A percentile compares a stretch with the other conserved stretches of the same genome.
phyloP scores from a whole-genome alignment of 208 protist genomes.

The Angomonas ambiguus region DNA sequence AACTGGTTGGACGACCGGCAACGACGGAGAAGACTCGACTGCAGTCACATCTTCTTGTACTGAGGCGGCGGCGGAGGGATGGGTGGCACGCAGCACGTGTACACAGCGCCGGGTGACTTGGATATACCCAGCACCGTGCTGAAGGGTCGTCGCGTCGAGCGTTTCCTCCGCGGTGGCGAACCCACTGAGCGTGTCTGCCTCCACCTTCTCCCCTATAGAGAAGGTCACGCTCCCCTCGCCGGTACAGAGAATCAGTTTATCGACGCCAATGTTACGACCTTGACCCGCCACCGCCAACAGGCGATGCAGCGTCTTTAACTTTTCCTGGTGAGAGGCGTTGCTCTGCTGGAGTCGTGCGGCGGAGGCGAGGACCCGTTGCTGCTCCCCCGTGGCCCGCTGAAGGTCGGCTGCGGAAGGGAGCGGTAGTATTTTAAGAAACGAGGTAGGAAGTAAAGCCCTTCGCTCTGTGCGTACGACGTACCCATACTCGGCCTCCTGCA shows the following conservation, averaged over 20 bases:
- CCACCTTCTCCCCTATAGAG: constrained; percentile 40
- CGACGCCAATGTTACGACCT: constrained; percentile 11
- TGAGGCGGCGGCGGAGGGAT: neutral
- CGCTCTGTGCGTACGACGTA: constrained; percentile 33
- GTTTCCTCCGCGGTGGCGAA: constrained; percentile 72
- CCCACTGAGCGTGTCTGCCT: constrained; percentile 44
- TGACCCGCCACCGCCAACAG: constrained; percentile 7
- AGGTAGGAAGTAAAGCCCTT: constrained; percentile 23
- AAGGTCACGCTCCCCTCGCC: constrained; percentile 54
- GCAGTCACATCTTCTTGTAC: neutral
- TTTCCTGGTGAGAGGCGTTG: neutral
- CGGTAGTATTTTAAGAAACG: constrained; percentile 22
- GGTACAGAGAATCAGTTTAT: constrained; percentile 62
- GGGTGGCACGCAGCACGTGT: neutral
- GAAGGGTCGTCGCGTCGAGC: constrained; percentile 60
- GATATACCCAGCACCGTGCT: constrained; percentile 63
- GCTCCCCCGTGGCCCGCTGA: constrained; percentile 23
- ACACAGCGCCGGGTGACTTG: constrained; percentile 48
- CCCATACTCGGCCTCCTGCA: constrained; percentile 71
- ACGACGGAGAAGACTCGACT: neutral
- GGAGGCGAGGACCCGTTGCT: neutral
- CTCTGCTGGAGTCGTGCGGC: neutral
- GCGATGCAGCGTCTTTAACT: neutral
- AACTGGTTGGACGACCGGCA: constrained; percentile 24
- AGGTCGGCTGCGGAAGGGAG: constrained; percentile 14